Conservation (phyloP, 179 eudicot species). For the Corrigiola litoralis region DNA sequence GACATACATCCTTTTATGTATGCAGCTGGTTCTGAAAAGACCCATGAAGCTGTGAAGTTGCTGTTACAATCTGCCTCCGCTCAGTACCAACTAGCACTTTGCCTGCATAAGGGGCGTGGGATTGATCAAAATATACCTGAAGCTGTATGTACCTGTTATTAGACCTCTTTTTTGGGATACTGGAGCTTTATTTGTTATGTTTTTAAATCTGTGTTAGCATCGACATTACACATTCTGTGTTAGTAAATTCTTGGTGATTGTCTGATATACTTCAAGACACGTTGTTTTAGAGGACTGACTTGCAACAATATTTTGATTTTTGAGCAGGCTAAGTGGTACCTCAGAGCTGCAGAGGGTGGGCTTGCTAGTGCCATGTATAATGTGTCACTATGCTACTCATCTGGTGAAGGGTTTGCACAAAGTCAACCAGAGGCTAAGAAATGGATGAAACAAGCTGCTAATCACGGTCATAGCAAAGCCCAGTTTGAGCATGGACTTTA, state of each 20-base stretch:
- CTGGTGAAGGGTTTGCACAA: conserved; percentile 62
- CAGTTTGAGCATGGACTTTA: conserved; percentile 78
- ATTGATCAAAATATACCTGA: conserved; percentile 39
- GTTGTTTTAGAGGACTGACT: too few relatives aligned
- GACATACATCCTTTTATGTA: conserved; percentile 8
- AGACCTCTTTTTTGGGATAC: background rate
- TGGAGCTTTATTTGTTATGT: background rate
- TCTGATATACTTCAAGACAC: background rate
- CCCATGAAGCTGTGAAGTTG: conserved; percentile 70
- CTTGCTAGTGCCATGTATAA: conserved; percentile 91
- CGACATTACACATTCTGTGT: background rate
- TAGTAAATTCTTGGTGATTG: background rate
- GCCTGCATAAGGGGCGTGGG: conserved; percentile 73
- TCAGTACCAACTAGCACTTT: conserved; percentile 87
- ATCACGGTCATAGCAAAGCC: conserved; percentile 85
- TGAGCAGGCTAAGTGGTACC: conserved; percentile 81
- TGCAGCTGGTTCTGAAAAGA: conserved; percentile 62
- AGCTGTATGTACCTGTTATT: conserved; percentile 55
- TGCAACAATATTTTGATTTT: conserved; percentile 5
- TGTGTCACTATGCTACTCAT: conserved; percentile 67
- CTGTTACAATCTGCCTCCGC: conserved; percentile 54
- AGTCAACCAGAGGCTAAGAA: conserved; percentile 64
- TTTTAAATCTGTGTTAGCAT: background rate
- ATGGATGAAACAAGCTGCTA: conserved; percentile 98
- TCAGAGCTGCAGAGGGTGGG: conserved; percentile 87